Percentiles rank a stretch among this genome's conserved stretches.
phyloP scores from a whole-genome alignment of 208 protist species.

The Acanthamoeba rhysodes region DNA sequence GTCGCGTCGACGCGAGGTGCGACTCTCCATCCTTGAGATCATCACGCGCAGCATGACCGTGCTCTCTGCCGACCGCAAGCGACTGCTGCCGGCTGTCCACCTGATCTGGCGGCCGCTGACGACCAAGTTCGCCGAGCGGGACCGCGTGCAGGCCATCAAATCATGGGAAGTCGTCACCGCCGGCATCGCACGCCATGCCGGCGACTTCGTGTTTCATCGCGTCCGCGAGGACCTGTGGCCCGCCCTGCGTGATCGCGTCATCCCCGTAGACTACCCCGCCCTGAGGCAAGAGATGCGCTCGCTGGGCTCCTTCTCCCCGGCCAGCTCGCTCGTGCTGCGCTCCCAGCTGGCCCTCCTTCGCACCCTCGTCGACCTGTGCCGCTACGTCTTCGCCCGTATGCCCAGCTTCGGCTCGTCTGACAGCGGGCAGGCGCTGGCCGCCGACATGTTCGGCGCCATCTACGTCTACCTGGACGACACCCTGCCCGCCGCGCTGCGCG shows the following conservation, averaged over 20 bases:
- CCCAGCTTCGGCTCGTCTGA: neutral
- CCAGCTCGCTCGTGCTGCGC: neutral
- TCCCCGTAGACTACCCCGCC: neutral
- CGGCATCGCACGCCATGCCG: neutral
- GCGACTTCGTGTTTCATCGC: slow-evolving; percentile 59
- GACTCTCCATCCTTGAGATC: neutral
- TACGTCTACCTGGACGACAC: slow-evolving; percentile 46
- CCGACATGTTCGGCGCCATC: neutral
- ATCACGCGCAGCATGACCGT: slow-evolving; percentile 16
- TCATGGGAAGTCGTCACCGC: slow-evolving; percentile 13
- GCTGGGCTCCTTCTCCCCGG: neutral
- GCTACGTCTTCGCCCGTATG: neutral
- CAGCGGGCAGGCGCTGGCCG: neutral
- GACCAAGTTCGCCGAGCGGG: slow-evolving; percentile 11
- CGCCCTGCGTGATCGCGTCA: slow-evolving; percentile 25
- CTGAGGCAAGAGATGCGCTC: slow-evolving; percentile 31
- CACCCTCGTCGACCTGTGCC: neutral
- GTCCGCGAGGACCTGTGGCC: slow-evolving; percentile 52
- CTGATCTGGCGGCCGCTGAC: slow-evolving; percentile 52
- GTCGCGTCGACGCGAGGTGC: neutral
- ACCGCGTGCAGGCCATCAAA: slow-evolving; percentile 21
- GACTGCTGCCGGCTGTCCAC: slow-evolving; percentile 41
- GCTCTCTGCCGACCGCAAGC: slow-evolving; percentile 53
- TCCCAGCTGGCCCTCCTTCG: neutral
- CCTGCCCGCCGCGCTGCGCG: slow-evolving; percentile 8